Evolutionary conservation across 176 grass and related monocot genomes (phyloP), one percentile per base, ranked within the genome.

Genomic region (Musa itinerans): DNA sequence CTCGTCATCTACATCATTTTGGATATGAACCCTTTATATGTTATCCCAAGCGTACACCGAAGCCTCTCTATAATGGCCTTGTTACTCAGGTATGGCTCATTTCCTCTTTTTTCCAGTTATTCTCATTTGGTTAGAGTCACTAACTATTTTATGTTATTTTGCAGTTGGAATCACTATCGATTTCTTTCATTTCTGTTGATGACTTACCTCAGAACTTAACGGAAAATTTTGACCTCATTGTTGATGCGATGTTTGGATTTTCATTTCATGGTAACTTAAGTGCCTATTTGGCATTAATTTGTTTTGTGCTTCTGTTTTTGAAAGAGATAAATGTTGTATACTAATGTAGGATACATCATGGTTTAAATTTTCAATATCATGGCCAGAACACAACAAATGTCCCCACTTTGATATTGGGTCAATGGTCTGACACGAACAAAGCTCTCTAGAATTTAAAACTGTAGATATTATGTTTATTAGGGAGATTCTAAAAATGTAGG

Each of bases 221-320:
- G 65, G 82, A 68, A 58, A 78, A 91, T 69, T 93, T 87, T 25
- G 82, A 89, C 76, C 82, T 98, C 54, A 82, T 93, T 74, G 52
- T 98, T 50, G 90, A 98, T 80, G 90, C 88, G 14, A 98, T 98
- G 83, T 98, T 98, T 78, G 94, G 90, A 65, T 98, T 98, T 82
- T 98, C 94, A 74, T 98, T 93, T 83, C 90, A 86, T 34, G 94
- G 94, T 98, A 89, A 34, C 10, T 9, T 63, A 23, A 34, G 9
- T 74, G 13, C 17, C 53, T 75, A 1, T 57, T 17, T 19, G 16
- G 55, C 10, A 52, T 58, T 2, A 2, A 19, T 14, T 12, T 23
- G 50, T 4, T 22, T 65, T 77, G 2, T 77, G 11, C 13, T 15
- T 48, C 22, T 52, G 34, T 20, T 50, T 22, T 65, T 64, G 17